These are phyloP conservation scores for Salvia hispanica DNA, from an alignment of 257 asterid species.

Conservation along the genomic window DNA sequence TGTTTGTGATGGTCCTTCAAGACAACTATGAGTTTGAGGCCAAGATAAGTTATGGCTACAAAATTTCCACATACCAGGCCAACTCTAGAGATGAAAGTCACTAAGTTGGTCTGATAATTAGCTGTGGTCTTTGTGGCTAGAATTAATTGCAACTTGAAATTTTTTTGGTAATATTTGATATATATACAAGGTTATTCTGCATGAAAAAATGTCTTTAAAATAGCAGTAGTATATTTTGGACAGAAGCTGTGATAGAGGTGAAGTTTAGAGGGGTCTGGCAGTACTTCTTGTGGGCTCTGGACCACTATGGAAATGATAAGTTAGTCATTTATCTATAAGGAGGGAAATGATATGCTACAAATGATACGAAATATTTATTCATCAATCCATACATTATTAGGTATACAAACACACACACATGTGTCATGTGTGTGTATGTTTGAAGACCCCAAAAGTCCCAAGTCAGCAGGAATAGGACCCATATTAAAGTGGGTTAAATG, in stretches of 20 bases:
- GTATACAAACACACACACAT: too few species aligned
- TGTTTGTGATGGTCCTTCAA: slow-evolving; percentile 25
- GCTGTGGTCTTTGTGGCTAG: slow-evolving; percentile 29
- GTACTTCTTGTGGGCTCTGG: slow-evolving; percentile 14
- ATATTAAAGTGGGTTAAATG: too few species aligned
- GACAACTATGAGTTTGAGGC: slow-evolving; percentile 21
- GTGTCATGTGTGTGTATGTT: background rate
- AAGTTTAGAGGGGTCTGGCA: too few species aligned
- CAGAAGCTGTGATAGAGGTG: background rate
- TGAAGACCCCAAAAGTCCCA: slow-evolving; percentile 8
- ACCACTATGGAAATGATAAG: slow-evolving; percentile 36
- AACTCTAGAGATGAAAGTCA: slow-evolving; percentile 21
- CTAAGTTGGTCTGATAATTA: background rate
- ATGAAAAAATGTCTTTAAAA: background rate
- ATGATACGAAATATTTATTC: too few species aligned
- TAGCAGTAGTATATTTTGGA: slow-evolving; percentile 10
- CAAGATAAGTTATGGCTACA: slow-evolving; percentile 34
- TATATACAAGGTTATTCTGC: background rate
- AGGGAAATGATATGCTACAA: background rate
- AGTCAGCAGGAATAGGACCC: slow-evolving; percentile 33
- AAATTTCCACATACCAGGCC: background rate
- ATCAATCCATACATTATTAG: too few species aligned
- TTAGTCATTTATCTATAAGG: background rate
- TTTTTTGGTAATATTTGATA: slow-evolving; percentile 3
- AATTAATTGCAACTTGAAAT: slow-evolving; percentile 23